These are phyloP conservation scores for Fomitopsis palustris DNA, from an alignment of 1,284 basidiomycete genomes.

Conservation along the genomic window DNA sequence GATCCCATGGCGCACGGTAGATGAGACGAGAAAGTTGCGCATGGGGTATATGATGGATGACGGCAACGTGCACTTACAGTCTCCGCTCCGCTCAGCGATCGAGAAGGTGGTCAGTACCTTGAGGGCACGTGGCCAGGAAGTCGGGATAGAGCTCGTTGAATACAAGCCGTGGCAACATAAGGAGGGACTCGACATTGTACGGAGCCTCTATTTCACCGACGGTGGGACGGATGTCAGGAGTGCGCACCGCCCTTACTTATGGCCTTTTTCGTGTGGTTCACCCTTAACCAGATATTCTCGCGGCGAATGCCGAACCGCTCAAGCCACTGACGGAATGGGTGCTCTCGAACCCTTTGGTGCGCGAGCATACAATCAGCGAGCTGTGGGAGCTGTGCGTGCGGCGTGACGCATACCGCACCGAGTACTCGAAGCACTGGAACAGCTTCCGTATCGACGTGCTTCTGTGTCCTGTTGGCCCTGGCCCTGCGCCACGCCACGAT, in stretches of 20 bases:
- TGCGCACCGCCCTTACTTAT: not conserved
- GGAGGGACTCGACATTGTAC: slow-evolving; percentile 28
- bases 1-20: slow-evolving; percentile 13
- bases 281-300: not conserved
- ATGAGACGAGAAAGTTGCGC: not conserved
- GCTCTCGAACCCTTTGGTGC: not conserved
- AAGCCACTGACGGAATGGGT: slow-evolving; percentile 4
- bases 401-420: slow-evolving; percentile 1
- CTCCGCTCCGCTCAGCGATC: slow-evolving; percentile 28
- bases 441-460: slow-evolving; percentile 1
- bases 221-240: not conserved
- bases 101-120: not conserved
- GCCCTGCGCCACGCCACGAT: slow-evolving; percentile 3
- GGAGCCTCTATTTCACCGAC: slow-evolving; percentile 1
- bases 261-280: not conserved
- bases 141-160: slow-evolving; percentile 34
- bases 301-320: not conserved
- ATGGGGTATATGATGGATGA: slow-evolving; percentile 43
- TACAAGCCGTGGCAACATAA: slow-evolving; percentile 34
- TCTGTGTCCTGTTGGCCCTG: slow-evolving; percentile 2
- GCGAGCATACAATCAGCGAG: not conserved
- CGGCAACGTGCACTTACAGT: slow-evolving; percentile 41
- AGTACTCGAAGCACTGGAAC: slow-evolving; percentile 3
- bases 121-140: slow-evolving; percentile 32
- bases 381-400: slow-evolving; percentile 1